phyloP scores from a whole-genome alignment of 1,139 yeast genomes.

The Suhomyces wounanorum region DNA sequence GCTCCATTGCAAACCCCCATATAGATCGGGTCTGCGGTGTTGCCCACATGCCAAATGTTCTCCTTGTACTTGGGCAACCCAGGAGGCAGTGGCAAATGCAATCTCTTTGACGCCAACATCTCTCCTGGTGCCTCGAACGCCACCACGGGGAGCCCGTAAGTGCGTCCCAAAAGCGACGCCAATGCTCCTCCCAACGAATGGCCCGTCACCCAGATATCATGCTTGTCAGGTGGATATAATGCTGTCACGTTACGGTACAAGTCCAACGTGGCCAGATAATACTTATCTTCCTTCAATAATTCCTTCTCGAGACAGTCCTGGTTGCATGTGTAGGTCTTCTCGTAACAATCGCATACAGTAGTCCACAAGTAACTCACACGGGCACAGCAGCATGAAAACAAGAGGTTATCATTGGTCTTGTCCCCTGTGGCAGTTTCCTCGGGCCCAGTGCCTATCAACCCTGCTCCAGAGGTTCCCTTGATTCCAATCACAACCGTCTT shows the following conservation, averaged over 20 bases:
- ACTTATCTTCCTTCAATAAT: slow-evolving; percentile 70
- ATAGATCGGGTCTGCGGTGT: slow-evolving; percentile 94
- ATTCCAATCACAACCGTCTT: slow-evolving; percentile 76
- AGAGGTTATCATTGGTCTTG: slow-evolving; percentile 80
- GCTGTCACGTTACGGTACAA: slow-evolving; percentile 71
- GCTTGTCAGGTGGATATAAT: slow-evolving; percentile 63
- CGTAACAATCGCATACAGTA: slow-evolving; percentile 93
- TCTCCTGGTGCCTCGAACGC: slow-evolving; percentile 96
- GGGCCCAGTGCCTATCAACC: slow-evolving; percentile 69
- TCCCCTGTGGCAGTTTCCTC: slow-evolving; percentile 81
- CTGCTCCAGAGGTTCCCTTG: slow-evolving; percentile 93
- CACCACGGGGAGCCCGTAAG: slow-evolving; percentile 87
- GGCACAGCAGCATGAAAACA: slow-evolving; percentile 97
- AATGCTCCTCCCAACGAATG: slow-evolving; percentile 95
- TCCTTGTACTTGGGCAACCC: slow-evolving; percentile 80
- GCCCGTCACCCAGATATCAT: slow-evolving; percentile 86
- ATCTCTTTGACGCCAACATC: slow-evolving; percentile 72
- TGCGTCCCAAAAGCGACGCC: slow-evolving; percentile 78
- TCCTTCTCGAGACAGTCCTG: slow-evolving; percentile 84
- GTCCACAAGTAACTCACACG: slow-evolving; percentile 90
- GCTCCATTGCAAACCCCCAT: slow-evolving; percentile 99
- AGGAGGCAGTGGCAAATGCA: slow-evolving; percentile 92
- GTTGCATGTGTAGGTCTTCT: slow-evolving; percentile 83
- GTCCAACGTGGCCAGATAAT: slow-evolving; percentile 79
- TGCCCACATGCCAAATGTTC: slow-evolving; percentile 93